A percentile compares a stretch with the other conserved stretches of the same genome.
Evolutionary conservation across 23 red algal genomes (phyloP).

Genomic region (Gracilaria gracilis): DNA sequence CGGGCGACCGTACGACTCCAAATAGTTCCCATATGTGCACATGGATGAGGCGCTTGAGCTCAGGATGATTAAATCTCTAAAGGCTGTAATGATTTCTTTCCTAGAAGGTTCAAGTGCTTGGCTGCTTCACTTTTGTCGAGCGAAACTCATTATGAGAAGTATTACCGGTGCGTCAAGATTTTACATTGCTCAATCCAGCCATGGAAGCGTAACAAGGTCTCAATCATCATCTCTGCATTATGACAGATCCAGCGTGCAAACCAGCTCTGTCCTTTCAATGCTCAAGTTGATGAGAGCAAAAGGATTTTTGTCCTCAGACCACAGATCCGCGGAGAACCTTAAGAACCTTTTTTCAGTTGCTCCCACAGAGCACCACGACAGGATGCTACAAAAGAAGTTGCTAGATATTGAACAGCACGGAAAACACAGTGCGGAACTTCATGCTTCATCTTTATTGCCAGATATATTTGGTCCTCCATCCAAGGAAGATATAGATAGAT

Average conservation of each 20-base stretch:
- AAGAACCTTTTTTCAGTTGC: too few species aligned
- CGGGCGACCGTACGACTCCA: neutral
- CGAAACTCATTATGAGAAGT: constrained; percentile 6
- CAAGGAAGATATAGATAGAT: neutral
- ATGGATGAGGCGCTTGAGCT: constrained; percentile 19
- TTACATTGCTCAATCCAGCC: neutral
- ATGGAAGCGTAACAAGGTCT: neutral
- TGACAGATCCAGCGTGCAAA: constrained; percentile 20
- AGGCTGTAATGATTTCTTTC: neutral
- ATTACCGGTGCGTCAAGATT: neutral
- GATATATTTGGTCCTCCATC: neutral
- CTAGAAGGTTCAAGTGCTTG: constrained; percentile 2
- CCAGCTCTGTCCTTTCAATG: neutral
- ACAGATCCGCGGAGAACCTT: too few species aligned
- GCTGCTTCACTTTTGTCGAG: neutral
- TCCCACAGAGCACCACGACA: too few species aligned
- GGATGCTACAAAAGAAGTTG: neutral
- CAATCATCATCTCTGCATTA: neutral
- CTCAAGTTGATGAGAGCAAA: constrained; percentile 13
- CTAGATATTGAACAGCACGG: neutral
- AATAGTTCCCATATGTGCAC: neutral
- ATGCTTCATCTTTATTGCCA: neutral
- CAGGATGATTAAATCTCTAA: constrained; percentile 1
- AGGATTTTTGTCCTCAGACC: neutral
- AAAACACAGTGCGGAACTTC: neutral